Evolutionary conservation across 2,329 filamentous ascomycete species (phyloP), one percentile per base, ranked within the genome.

Genomic region (Stachybotrys chartarum): DNA sequence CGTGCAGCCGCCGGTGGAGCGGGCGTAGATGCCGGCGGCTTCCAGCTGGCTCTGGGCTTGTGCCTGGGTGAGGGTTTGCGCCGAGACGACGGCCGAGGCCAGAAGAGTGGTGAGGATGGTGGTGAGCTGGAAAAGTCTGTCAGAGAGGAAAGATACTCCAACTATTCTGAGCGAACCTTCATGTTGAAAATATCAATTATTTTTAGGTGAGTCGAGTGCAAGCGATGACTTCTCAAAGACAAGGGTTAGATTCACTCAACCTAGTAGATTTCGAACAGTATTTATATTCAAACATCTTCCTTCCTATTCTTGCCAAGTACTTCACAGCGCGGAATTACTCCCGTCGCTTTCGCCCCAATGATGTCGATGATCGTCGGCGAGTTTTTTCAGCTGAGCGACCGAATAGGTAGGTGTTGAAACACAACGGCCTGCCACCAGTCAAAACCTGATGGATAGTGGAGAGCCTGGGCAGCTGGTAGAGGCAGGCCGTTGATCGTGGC

Each of bases 1-100:
- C 30, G 58, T 62, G 61, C 63, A 66, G 50, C 58, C 58, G 12
- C 63, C 63, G 5, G 54, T 55, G 10, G 63, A 64, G 17, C 17
- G 50, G n/a, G 58, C 53, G 44, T 53, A 55, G 55, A 66, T 66
- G 46, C 63, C 61, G n/a, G 58, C 62, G 17, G 57, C 58, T 32
- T 51, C 30, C 24, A 64, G 57, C 8, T 58, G 59, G 18, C 56
- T 54, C 30, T 55, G 49, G 42, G 63, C 63, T 47, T 47, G 16
- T 8, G 45, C 45, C 7, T 47, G 45, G 45, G 45, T 17, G 45
- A 47, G 45, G 10, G 7, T 12, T n/a, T 47, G 45, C 7, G 45
- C 45, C 18, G 16, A n/a, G 18, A 47, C 24, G 24, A 24, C 45
- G 8, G 45, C 18, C 16, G 45, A 8, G 8, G 45, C 45, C 10